These are phyloP conservation scores for Salvia sclarea DNA, from an alignment of 305 asterid species.

Conservation along the genomic window DNA sequence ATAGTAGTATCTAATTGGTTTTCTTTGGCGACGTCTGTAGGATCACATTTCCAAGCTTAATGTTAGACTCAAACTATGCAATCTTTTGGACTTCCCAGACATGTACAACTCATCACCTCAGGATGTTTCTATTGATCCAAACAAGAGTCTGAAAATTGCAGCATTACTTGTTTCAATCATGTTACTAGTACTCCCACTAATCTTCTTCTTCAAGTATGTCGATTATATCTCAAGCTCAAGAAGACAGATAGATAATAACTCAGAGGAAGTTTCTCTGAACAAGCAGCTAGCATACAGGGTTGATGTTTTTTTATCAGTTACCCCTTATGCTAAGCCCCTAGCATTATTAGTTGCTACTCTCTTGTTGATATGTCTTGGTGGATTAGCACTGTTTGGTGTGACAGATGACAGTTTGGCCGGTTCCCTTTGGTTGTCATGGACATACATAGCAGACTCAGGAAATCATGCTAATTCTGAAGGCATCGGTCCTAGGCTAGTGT, in stretches of 20 bases:
- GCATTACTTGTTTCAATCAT: constrained; percentile 60
- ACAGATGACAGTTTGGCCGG: constrained; percentile 73
- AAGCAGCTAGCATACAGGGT: constrained; percentile 81
- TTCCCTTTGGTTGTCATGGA: constrained; percentile 91
- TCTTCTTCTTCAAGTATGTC: constrained; percentile 67
- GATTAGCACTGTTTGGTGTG: constrained; percentile 83
- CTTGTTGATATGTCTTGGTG: constrained; percentile 75
- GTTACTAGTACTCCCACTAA: constrained; percentile 56
- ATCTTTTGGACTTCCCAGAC: constrained; percentile 46
- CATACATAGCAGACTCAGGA: constrained; percentile 81
- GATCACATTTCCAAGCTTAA: constrained; percentile 62
- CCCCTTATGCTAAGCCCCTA: constrained; percentile 85
- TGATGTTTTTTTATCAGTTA: constrained; percentile 71
- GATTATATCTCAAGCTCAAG: constrained; percentile 63
- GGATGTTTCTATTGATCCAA: constrained; percentile 35
- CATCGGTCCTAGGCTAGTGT: constrained; percentile 71
- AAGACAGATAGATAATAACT: constrained; percentile 51
- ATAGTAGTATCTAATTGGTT: constrained; percentile 17
- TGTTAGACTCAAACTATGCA: constrained; percentile 50
- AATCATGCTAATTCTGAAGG: constrained; percentile 87
- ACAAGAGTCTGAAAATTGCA: constrained; percentile 51
- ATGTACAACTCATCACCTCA: constrained; percentile 32
- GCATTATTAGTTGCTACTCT: constrained; percentile 81
- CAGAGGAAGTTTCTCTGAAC: constrained; percentile 71
- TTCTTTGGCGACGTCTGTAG: constrained; percentile 42